A percentile compares a stretch with the other conserved stretches of the same genome.
Evolutionary conservation across 306 rosid species (phyloP).

Genomic region (Heteromeles arbutifolia): DNA sequence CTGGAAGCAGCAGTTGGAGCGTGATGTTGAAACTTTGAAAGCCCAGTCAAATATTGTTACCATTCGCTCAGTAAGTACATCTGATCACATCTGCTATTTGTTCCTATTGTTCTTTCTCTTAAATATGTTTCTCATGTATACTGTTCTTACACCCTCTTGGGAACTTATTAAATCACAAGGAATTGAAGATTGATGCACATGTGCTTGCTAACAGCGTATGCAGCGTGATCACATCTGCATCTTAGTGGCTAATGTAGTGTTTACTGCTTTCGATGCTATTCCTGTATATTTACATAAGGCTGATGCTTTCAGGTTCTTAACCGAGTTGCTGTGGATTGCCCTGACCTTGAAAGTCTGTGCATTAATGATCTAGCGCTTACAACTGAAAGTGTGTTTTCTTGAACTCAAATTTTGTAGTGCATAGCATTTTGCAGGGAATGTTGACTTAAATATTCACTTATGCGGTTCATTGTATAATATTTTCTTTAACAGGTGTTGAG

Average conservation of each 20-base stretch:
- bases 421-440: not conserved
- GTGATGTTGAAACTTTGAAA: slow-evolving; percentile 79
- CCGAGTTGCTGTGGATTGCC: slow-evolving; percentile 67
- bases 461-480: not conserved
- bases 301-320: slow-evolving; percentile 66
- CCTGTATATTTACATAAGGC: slow-evolving; percentile 12
- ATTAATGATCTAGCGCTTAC: slow-evolving; percentile 78
- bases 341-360: slow-evolving; percentile 62
- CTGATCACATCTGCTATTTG: not conserved
- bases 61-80: slow-evolving; percentile 63
- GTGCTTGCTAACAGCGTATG: not conserved
- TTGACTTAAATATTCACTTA: slow-evolving; percentile 14
- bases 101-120: not conserved
- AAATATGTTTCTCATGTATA: not conserved
- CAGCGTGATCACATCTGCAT: not conserved
- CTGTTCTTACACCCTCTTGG: not conserved
- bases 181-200: not conserved
- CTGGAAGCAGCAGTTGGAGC: slow-evolving; percentile 85
- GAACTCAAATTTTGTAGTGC: not conserved
- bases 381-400: slow-evolving; percentile 52
- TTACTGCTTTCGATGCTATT: not conserved
- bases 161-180: not conserved
- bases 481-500: slow-evolving; percentile 53
- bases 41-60: slow-evolving; percentile 63
- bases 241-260: not conserved